Percentiles rank a stretch among this genome's conserved stretches.
phyloP scores from a whole-genome alignment of 2,329 filamentous ascomycete species.

The Epichloe gansuensis region DNA sequence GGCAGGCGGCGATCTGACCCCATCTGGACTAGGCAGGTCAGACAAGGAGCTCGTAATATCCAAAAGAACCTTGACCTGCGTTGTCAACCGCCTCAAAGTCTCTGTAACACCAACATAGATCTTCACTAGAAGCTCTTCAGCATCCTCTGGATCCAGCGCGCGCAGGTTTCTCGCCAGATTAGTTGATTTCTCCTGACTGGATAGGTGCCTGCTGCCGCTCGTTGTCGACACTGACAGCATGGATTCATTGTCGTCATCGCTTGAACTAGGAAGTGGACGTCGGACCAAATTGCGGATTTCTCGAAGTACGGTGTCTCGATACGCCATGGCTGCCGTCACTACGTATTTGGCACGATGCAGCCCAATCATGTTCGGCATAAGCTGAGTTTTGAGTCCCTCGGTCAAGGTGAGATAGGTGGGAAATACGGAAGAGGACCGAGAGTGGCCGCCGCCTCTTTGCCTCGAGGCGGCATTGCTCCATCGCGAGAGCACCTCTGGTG shows the following conservation, averaged over 20 bases:
- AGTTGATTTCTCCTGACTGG: slow-evolving; percentile 79
- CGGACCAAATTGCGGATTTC: slow-evolving; percentile 81
- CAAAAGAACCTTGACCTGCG: slow-evolving; percentile 86
- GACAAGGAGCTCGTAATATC: slow-evolving; percentile 75
- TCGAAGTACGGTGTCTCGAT: slow-evolving; percentile 69
- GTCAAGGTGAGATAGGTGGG: slow-evolving; percentile 70
- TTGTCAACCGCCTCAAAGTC: slow-evolving; percentile 69
- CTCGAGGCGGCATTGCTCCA: slow-evolving; percentile 72
- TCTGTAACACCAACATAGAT: slow-evolving; percentile 85
- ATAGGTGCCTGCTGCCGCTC: slow-evolving; percentile 52
- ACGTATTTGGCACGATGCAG: slow-evolving; percentile 73
- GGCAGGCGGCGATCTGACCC: slow-evolving; percentile 33
- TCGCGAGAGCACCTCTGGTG: slow-evolving; percentile 62
- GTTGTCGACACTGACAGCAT: slow-evolving; percentile 75
- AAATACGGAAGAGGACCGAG: slow-evolving; percentile 52
- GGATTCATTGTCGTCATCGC: slow-evolving; percentile 85
- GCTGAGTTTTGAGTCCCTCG: slow-evolving; percentile 53
- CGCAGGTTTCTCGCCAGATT: slow-evolving; percentile 80
- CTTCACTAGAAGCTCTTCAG: slow-evolving; percentile 67
- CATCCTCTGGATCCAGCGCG: slow-evolving; percentile 68
- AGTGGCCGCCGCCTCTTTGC: slow-evolving; percentile 54
- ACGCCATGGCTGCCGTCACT: slow-evolving; percentile 66
- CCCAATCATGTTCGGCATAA: slow-evolving; percentile 61
- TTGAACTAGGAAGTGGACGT: slow-evolving; percentile 77
- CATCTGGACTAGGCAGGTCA: slow-evolving; percentile 24